Conservation (phyloP, 2,329 filamentous ascomycete genomes). For the Verticillium alfalfae region DNA sequence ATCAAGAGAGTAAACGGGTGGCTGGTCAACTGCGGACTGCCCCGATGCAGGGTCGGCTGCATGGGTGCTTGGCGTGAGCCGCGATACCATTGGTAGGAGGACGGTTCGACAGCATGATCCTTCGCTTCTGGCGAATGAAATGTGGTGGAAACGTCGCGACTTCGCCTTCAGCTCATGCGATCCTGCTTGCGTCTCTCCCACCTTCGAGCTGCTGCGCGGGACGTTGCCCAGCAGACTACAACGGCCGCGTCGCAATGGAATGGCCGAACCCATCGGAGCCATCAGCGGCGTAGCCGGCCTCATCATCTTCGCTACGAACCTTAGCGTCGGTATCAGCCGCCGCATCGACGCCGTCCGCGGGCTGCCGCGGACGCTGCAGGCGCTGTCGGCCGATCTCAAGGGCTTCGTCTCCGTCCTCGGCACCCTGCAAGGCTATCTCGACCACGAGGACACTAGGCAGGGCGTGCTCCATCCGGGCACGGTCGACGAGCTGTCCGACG, state of each 20-base stretch:
- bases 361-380: neutral
- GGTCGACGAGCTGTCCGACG: neutral
- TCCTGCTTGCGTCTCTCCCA: neutral
- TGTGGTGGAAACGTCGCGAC: neutral
- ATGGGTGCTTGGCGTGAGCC: neutral
- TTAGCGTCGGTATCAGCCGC: neutral
- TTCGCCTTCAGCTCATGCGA: neutral
- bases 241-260: neutral
- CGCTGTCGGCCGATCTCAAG: conserved; percentile 3
- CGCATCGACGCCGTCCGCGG: conserved; percentile 3
- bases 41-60: neutral
- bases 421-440: conserved; percentile 2
- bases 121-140: neutral
- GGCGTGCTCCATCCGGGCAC: conserved; percentile 2
- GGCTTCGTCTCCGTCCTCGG: conserved; percentile 1
- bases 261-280: conserved; percentile 1
- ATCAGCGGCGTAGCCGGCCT: conserved; percentile 3
- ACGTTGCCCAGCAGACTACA: too few relatives aligned
- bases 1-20: neutral
- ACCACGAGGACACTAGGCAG: conserved; percentile 1
- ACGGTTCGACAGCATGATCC: neutral
- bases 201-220: neutral
- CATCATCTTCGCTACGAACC: neutral
- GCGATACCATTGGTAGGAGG: neutral
- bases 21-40: neutral